Conservation (phyloP, 495 filamentous ascomycete species). For the Penicillium coprophilum region DNA sequence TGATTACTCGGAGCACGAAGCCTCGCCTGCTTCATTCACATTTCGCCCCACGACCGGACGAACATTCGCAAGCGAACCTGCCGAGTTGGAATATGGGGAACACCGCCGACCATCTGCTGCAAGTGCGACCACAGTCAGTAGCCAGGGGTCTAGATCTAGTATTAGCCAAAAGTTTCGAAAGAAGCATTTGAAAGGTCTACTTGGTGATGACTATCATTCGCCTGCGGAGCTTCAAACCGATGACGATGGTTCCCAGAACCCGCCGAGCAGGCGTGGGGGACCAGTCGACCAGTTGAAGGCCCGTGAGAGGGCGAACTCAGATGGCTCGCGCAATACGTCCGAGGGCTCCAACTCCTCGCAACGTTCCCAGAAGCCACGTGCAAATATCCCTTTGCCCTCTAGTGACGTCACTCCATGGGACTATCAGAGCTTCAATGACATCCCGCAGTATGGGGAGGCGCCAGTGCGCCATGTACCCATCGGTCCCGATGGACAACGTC, state of each 20-base stretch:
- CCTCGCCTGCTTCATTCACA: constrained; percentile 60
- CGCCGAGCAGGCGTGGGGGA: constrained; percentile 29
- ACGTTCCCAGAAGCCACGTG: constrained; percentile 64
- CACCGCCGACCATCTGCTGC: constrained; percentile 85
- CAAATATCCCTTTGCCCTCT: constrained; percentile 72
- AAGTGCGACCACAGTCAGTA: constrained; percentile 85
- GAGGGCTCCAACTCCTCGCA: constrained; percentile 58
- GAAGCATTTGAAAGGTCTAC: constrained; percentile 75
- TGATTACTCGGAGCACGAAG: constrained; percentile 44
- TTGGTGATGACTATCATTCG: constrained; percentile 77
- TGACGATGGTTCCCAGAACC: constrained; percentile 51
- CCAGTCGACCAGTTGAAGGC: constrained; percentile 56
- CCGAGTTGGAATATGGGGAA: constrained; percentile 64
- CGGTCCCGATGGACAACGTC: constrained; percentile 67
- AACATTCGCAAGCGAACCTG: constrained; percentile 64
- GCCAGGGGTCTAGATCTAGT: constrained; percentile 83
- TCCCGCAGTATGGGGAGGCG: constrained; percentile 77
- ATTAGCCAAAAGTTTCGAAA: constrained; percentile 65
- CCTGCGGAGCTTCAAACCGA: constrained; percentile 64
- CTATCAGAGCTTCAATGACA: constrained; percentile 87
- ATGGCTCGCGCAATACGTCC: constrained; percentile 39
- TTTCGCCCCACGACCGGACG: constrained; percentile 65
- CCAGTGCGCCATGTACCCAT: constrained; percentile 73
- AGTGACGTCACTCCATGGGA: constrained; percentile 95
- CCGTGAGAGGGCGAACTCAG: constrained; percentile 75